Percentiles rank a stretch among this genome's conserved stretches.
phyloP scores from a whole-genome alignment of 176 grass and related monocot species.

The Raddia distichophylla region DNA sequence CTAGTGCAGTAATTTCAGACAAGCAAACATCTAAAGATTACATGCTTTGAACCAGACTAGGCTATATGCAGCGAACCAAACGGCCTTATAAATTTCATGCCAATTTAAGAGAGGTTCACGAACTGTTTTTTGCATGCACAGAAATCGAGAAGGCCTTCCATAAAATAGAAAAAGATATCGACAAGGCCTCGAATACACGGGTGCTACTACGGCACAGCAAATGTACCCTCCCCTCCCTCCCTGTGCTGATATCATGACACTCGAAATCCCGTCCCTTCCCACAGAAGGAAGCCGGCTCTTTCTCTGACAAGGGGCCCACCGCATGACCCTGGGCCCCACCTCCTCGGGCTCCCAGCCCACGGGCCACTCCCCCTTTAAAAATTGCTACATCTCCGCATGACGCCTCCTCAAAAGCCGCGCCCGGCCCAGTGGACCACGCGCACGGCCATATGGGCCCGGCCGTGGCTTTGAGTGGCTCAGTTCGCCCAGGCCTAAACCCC shows the following conservation, averaged over 20 bases:
- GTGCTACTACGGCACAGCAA: background rate
- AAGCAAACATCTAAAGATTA: too few relatives aligned
- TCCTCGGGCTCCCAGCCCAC: background rate
- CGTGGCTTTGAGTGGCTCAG: background rate
- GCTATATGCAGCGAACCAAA: too few relatives aligned
- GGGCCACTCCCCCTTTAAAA: background rate
- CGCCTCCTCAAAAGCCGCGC: constrained; percentile 39
- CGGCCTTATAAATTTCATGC: too few relatives aligned
- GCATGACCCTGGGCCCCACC: background rate
- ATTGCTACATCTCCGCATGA: background rate
- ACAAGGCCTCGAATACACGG: background rate
- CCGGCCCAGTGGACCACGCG: background rate
- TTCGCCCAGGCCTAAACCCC: background rate
- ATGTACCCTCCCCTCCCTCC: too few relatives aligned
- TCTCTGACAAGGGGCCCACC: background rate
- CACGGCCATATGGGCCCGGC: background rate
- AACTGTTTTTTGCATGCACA: too few relatives aligned
- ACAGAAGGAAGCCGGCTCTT: constrained; percentile 10
- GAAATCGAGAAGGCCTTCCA: too few relatives aligned
- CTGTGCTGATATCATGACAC: background rate
- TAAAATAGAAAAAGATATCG: background rate
- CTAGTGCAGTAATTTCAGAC: too few relatives aligned
- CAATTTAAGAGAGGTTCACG: too few relatives aligned
- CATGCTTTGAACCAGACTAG: too few relatives aligned
- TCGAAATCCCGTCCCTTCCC: constrained; percentile 20